Evolutionary conservation across 2,329 filamentous ascomycete genomes (phyloP).

Genomic region (Trichophyton equinum): DNA sequence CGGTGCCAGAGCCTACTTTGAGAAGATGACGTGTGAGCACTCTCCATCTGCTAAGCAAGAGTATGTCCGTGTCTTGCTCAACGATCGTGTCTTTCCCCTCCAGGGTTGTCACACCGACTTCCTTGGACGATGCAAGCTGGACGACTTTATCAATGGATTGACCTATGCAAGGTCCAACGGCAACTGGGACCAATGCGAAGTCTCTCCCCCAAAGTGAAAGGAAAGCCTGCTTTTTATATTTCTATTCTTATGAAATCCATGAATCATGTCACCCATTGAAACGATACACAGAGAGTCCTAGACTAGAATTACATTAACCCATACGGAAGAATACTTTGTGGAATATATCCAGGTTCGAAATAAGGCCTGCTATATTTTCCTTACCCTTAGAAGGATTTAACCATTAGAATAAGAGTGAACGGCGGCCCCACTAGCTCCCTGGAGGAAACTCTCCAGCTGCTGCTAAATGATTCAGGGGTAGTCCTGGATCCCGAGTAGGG

Average conservation of each 20-base stretch:
- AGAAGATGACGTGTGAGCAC: conserved; percentile 62
- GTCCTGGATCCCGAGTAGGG: no score
- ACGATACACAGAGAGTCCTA: no score
- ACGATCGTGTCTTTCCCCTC: conserved; percentile 67
- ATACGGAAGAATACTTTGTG: no score
- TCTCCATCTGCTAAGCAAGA: conserved; percentile 40
- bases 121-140: conserved; percentile 57
- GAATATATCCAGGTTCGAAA: no score
- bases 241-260: not conserved
- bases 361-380: no score
- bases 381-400: no score
- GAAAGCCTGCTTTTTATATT: not conserved
- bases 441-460: no score
- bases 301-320: no score
- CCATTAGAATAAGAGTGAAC: no score
- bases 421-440: no score
- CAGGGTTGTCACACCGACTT: conserved; percentile 57
- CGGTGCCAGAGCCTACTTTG: conserved; percentile 66
- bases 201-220: not conserved
- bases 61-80: conserved; percentile 66
- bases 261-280: not conserved
- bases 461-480: no score
- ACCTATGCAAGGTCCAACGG: conserved; percentile 62
- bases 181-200: conserved; percentile 54
- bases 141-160: conserved; percentile 60